These are phyloP conservation scores for Globisporangium acanthophoron DNA, from an alignment of 352 stramenopile species.

Conservation along the genomic window DNA sequence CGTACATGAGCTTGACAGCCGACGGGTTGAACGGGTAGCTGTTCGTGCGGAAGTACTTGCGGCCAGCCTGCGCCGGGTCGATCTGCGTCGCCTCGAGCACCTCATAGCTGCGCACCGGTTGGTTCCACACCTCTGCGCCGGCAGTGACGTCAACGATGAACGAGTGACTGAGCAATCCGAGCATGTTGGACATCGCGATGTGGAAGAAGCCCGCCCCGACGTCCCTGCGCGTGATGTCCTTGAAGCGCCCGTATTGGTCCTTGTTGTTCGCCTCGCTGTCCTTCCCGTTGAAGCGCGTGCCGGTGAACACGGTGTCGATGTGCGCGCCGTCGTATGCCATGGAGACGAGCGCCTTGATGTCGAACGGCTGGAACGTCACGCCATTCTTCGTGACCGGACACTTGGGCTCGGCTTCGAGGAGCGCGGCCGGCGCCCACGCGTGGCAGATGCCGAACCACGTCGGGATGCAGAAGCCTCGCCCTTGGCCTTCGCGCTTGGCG, in stretches of 20 bases:
- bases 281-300: slow-evolving; percentile 42
- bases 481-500: slow-evolving; percentile 1
- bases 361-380: slow-evolving; percentile 8
- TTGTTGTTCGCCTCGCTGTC: slow-evolving; percentile 33
- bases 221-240: slow-evolving; percentile 31
- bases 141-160: slow-evolving; percentile 49
- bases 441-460: slow-evolving; percentile 17
- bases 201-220: slow-evolving; percentile 51
- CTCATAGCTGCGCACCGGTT: slow-evolving; percentile 15
- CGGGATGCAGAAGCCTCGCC: slow-evolving; percentile 11
- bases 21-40: slow-evolving; percentile 17
- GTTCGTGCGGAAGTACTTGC: slow-evolving; percentile 4
- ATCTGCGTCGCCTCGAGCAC: slow-evolving; percentile 3
- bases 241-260: slow-evolving; percentile 45
- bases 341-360: slow-evolving; percentile 52
- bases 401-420: slow-evolving; percentile 37
- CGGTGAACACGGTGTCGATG: slow-evolving; percentile 49
- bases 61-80: not conserved
- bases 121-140: slow-evolving; percentile 14
- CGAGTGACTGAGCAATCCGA: slow-evolving; percentile 35
- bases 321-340: slow-evolving; percentile 45
- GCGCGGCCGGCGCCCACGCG: slow-evolving; percentile 11
- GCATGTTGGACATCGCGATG: slow-evolving; percentile 45
- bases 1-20: slow-evolving; percentile 9
- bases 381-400: slow-evolving; percentile 17